Evolutionary conservation across 2,329 filamentous ascomycete species (phyloP).

Genomic region (Aspergillus pseudoterreus): DNA sequence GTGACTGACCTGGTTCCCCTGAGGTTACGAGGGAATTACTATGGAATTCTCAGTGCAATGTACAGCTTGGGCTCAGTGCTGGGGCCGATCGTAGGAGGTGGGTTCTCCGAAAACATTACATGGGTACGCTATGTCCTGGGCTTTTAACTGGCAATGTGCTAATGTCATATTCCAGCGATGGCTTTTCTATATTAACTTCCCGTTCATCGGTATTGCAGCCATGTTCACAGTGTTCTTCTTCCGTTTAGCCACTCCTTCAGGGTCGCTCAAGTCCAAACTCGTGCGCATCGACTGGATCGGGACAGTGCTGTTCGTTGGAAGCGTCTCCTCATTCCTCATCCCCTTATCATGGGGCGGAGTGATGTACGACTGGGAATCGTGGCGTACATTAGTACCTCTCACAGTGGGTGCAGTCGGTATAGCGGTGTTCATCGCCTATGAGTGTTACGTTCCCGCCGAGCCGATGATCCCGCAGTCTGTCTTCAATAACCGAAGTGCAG

Average conservation of each 20-base stretch:
- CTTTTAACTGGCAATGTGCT: not conserved
- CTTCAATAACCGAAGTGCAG: slow-evolving; percentile 41
- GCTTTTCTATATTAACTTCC: slow-evolving; percentile 30
- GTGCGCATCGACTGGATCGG: slow-evolving; percentile 56
- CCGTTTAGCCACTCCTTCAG: slow-evolving; percentile 5
- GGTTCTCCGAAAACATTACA: slow-evolving; percentile 16
- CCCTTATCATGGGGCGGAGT: slow-evolving; percentile 64
- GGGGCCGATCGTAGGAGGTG: slow-evolving; percentile 44
- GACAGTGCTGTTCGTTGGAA: slow-evolving; percentile 58
- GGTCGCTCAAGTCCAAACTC: slow-evolving; percentile 3
- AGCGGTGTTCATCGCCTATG: slow-evolving; percentile 19
- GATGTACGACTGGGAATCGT: slow-evolving; percentile 62
- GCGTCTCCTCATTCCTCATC: slow-evolving; percentile 58
- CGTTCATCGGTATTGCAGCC: slow-evolving; percentile 20
- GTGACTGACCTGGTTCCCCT: slow-evolving; percentile 46
- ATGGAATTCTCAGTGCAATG: slow-evolving; percentile 19
- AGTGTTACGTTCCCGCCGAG: slow-evolving; percentile 4
- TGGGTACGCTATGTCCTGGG: slow-evolving; percentile 11
- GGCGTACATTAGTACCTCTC: slow-evolving; percentile 60
- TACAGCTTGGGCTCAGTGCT: slow-evolving; percentile 39
- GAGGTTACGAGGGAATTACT: slow-evolving; percentile 24
- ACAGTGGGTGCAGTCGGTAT: slow-evolving; percentile 51
- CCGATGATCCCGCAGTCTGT: slow-evolving; percentile 40
- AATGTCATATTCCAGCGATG: slow-evolving; percentile 13
- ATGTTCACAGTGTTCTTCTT: slow-evolving; percentile 20